Evolutionary conservation across 2,329 filamentous ascomycete species (phyloP).

Genomic region (Fusarium zealandicum): DNA sequence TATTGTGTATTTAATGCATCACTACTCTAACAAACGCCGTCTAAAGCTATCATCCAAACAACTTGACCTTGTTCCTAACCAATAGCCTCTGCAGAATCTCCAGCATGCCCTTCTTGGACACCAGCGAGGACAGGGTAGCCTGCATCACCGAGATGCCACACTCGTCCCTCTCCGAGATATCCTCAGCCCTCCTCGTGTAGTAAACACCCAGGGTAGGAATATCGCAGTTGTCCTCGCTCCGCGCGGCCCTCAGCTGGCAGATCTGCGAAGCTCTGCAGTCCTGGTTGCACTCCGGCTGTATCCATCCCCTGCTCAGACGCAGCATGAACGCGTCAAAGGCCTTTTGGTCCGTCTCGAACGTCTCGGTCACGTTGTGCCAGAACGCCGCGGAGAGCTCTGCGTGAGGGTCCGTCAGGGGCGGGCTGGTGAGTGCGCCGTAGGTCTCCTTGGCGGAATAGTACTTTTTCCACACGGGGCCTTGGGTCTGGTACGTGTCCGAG

Average conservation of each 20-base stretch:
- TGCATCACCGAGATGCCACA: constrained; percentile 43
- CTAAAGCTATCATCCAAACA: background rate
- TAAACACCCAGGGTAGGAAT: constrained; percentile 46
- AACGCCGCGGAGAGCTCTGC: constrained; percentile 62
- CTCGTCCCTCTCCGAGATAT: constrained; percentile 35
- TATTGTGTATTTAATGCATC: no score
- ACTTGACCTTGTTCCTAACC: constrained; percentile 2
- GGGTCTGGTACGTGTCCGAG: constrained; percentile 51
- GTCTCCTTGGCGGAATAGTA: constrained; percentile 64
- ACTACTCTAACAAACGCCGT: background rate
- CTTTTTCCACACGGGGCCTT: constrained; percentile 59
- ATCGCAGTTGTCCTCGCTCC: constrained; percentile 61
- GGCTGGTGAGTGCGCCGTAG: constrained; percentile 56
- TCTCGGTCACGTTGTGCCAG: constrained; percentile 64
- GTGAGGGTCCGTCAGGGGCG: constrained; percentile 48
- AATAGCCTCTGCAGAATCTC: constrained; percentile 34
- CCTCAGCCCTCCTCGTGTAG: constrained; percentile 42
- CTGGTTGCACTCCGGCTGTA: constrained; percentile 49
- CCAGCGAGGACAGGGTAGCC: constrained; percentile 40
- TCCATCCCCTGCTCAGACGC: constrained; percentile 57
- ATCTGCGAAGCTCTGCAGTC: constrained; percentile 56
- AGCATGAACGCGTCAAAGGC: constrained; percentile 57
- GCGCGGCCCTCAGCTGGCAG: constrained; percentile 60
- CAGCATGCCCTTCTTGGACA: constrained; percentile 36
- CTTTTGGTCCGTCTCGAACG: constrained; percentile 52